A percentile compares a stretch with the other conserved stretches of the same genome.
These are phyloP conservation scores for Aspergillus sp. DNA, from an alignment of 2,329 filamentous ascomycete species.

Conservation along the genomic window DNA sequence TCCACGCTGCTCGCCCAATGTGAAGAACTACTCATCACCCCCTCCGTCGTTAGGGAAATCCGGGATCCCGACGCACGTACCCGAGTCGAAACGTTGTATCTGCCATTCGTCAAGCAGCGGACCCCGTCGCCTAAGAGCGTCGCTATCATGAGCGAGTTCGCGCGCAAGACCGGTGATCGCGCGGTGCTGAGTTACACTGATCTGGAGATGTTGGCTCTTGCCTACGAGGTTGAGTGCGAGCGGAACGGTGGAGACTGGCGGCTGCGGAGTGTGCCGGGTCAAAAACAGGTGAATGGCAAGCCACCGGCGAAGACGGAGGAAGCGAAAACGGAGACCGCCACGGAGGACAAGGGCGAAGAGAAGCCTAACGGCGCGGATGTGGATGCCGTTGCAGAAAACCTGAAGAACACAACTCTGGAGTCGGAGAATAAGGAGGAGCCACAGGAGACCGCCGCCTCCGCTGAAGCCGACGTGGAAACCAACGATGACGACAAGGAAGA, in stretches of 20 bases:
- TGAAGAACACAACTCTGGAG: conserved; percentile 29
- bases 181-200: conserved; percentile 85
- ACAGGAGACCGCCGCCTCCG: conserved; percentile 18
- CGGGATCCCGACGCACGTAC: conserved; percentile 76
- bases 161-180: conserved; percentile 83
- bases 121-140: conserved; percentile 74
- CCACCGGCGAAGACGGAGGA: conserved; percentile 51
- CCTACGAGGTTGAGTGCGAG: conserved; percentile 94
- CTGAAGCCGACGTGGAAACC: conserved; percentile 19
- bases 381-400: conserved; percentile 27
- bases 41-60: conserved; percentile 83
- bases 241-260: conserved; percentile 87
- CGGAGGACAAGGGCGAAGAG: conserved; percentile 17
- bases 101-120: conserved; percentile 79
- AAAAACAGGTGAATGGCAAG: conserved; percentile 73
- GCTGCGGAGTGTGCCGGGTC: conserved; percentile 72
- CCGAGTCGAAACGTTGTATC: conserved; percentile 77
- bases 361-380: conserved; percentile 20
- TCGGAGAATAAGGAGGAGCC: conserved; percentile 23
- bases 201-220: conserved; percentile 82
- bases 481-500: conserved; percentile 24
- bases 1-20: conserved; percentile 78
- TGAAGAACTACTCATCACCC: conserved; percentile 76
- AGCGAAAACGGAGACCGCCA: conserved; percentile 32
- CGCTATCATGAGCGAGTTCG: conserved; percentile 78